Conservation (phyloP, 78 protist species). For the slime mould (Dictyostelium discoideum) region DNA sequence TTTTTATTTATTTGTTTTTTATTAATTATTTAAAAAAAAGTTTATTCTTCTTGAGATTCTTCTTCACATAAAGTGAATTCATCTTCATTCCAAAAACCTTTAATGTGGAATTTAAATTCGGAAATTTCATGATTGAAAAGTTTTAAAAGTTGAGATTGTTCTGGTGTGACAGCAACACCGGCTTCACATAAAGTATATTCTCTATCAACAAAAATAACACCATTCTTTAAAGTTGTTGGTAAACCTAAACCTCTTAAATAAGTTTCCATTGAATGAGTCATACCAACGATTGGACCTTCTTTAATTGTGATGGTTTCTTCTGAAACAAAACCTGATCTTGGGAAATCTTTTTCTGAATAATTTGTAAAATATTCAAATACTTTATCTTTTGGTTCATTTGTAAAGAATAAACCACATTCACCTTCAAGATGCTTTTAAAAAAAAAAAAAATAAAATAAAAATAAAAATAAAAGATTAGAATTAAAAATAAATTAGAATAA, state of each 20-base stretch:
- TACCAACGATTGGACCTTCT: slow-evolving; percentile 72
- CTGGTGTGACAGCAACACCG: slow-evolving; percentile 85
- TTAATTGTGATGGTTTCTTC: slow-evolving; percentile 44
- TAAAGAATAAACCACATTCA: slow-evolving; percentile 91
- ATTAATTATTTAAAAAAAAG: no score
- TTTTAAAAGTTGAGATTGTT: slow-evolving; percentile 85
- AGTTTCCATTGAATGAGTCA: slow-evolving; percentile 74
- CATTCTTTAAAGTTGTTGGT: slow-evolving; percentile 58
- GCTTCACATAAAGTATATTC: slow-evolving; percentile 82
- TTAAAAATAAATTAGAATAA: neutral
- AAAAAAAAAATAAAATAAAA: neutral
- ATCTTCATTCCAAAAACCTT: slow-evolving; percentile 8
- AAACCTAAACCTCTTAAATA: slow-evolving; percentile 67
- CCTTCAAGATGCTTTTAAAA: slow-evolving; percentile 52
- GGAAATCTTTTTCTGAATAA: slow-evolving; percentile 82
- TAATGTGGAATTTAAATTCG: slow-evolving; percentile 56
- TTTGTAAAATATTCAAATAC: slow-evolving; percentile 67
- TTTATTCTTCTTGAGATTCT: neutral
- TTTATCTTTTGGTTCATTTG: slow-evolving; percentile 83
- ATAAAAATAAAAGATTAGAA: neutral
- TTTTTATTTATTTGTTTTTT: neutral
- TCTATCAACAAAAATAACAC: slow-evolving; percentile 74
- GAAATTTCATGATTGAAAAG: slow-evolving; percentile 66
- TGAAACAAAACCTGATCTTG: slow-evolving; percentile 93
- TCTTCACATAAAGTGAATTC: neutral